Conservation (phyloP, 495 filamentous ascomycete species). For the Penicillium paxilli region DNA sequence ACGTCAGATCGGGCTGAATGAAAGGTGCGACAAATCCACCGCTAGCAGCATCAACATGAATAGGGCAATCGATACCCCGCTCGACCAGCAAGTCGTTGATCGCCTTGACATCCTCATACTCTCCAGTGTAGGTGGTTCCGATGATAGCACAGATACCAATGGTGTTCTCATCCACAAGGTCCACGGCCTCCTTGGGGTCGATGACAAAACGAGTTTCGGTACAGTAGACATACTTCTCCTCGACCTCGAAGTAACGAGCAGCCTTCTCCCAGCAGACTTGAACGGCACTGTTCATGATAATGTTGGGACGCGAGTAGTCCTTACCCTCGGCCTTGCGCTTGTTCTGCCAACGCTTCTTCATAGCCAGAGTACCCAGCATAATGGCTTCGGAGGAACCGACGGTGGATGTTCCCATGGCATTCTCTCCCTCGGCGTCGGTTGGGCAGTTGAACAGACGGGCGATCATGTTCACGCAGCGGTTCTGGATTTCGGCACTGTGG, state of each 20-base stretch:
- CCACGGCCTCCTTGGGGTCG: constrained; percentile 78
- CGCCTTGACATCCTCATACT: constrained; percentile 89
- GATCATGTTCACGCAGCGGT: constrained; percentile 91
- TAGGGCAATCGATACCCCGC: constrained; percentile 71
- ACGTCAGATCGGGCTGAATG: constrained; percentile 73
- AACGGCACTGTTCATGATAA: constrained; percentile 89
- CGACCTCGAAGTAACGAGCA: constrained; percentile 89
- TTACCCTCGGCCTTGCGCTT: constrained; percentile 76
- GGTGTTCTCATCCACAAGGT: constrained; percentile 90
- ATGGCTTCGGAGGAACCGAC: constrained; percentile 88
- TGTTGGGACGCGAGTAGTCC: constrained; percentile 73
- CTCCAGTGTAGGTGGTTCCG: constrained; percentile 91
- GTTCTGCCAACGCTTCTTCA: constrained; percentile 96
- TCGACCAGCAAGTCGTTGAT: constrained; percentile 81
- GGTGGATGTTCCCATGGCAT: constrained; percentile 79
- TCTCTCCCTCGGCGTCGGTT: constrained; percentile 40
- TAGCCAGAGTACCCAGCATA: constrained; percentile 84
- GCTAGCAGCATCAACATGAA: constrained; percentile 88
- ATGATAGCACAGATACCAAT: constrained; percentile 90
- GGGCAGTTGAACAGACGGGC: constrained; percentile 83
- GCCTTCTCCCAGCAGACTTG: constrained; percentile 98
- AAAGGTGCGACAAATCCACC: constrained; percentile 92
- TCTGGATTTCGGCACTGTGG: constrained; percentile 85
- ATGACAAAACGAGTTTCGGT: constrained; percentile 79
- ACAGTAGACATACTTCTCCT: constrained; percentile 87